Evolutionary conservation across 2,329 filamentous ascomycete species (phyloP).

Genomic region (Gnomoniopsis smithogilvyi): DNA sequence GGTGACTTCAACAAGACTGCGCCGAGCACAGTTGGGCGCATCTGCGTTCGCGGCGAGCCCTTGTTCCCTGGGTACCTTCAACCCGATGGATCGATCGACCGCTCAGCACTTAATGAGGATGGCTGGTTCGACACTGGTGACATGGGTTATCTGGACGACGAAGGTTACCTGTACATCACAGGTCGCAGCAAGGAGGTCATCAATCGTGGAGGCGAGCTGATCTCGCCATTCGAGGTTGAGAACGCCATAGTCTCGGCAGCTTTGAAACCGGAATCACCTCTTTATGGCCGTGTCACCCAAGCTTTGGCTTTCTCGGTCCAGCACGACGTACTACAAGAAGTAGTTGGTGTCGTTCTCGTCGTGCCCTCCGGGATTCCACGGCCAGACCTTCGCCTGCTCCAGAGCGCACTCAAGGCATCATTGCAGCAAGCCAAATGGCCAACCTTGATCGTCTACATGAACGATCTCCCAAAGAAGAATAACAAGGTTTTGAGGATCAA

Average conservation of each 20-base stretch:
- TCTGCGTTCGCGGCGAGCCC: slow-evolving; percentile 78
- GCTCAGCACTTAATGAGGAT: slow-evolving; percentile 66
- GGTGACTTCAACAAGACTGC: slow-evolving; percentile 64
- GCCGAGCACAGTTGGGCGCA: slow-evolving; percentile 72
- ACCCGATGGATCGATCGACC: slow-evolving; percentile 69
- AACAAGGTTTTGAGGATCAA: slow-evolving; percentile 56
- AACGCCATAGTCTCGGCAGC: slow-evolving; percentile 44
- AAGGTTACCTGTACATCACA: slow-evolving; percentile 82
- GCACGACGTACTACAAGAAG: slow-evolving; percentile 16
- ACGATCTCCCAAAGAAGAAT: slow-evolving; percentile 51
- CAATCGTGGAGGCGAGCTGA: slow-evolving; percentile 88
- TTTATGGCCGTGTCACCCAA: slow-evolving; percentile 2
- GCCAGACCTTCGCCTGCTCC: slow-evolving; percentile 43
- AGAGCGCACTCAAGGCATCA: slow-evolving; percentile 41
- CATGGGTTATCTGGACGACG: slow-evolving; percentile 75
- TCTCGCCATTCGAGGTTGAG: slow-evolving; percentile 83
- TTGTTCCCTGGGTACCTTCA: slow-evolving; percentile 85
- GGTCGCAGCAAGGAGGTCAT: slow-evolving; percentile 93
- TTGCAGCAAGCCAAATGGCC: slow-evolving; percentile 54
- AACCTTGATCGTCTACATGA: slow-evolving; percentile 50
- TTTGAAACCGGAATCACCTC: slow-evolving; percentile 3
- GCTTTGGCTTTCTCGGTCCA: slow-evolving; percentile 12
- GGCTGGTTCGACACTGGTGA: slow-evolving; percentile 88
- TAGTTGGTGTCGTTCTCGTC: slow-evolving; percentile 14
- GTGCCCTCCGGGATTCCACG: slow-evolving; percentile 1